Conservation (phyloP, 495 filamentous ascomycete genomes). For the Paragyromitra xinjiangensis region DNA sequence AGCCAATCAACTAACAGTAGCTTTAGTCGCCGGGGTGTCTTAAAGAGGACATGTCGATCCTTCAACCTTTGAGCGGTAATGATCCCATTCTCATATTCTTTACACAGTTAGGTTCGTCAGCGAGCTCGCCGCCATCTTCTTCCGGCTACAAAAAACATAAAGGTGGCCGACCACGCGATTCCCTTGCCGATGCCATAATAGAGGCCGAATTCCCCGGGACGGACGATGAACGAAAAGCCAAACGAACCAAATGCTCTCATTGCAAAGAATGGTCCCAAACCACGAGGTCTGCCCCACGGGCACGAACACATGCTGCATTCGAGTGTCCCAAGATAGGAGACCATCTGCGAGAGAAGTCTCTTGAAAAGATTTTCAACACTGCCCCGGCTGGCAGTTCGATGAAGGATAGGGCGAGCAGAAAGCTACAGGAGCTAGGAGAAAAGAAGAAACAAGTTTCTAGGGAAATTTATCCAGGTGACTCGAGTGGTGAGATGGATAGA, state of each 20-base stretch:
- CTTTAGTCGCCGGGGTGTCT: background rate
- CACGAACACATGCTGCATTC: slow-evolving; percentile 1
- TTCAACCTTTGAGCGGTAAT: background rate
- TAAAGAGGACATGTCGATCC: background rate
- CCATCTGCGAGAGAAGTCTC: background rate
- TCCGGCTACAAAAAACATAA: background rate
- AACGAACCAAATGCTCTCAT: background rate
- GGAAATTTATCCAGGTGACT: too few relatives aligned
- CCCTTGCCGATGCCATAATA: background rate
- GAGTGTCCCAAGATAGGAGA: background rate
- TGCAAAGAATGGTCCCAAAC: background rate
- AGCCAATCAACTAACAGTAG: background rate
- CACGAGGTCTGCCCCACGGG: background rate
- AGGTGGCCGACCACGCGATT: background rate
- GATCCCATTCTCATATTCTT: background rate
- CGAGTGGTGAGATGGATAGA: background rate
- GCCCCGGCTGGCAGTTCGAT: background rate
- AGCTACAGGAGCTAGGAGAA: background rate
- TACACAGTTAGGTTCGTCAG: background rate
- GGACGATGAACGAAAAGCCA: background rate
- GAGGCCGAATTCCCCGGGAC: background rate
- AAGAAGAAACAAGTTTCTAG: background rate
- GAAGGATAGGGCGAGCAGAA: background rate
- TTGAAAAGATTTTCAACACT: background rate
- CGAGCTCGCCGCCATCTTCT: background rate